Base-by-base conservation (phyloP, 164 flowering plant genomes). In the Vitis cinerea region DNA sequence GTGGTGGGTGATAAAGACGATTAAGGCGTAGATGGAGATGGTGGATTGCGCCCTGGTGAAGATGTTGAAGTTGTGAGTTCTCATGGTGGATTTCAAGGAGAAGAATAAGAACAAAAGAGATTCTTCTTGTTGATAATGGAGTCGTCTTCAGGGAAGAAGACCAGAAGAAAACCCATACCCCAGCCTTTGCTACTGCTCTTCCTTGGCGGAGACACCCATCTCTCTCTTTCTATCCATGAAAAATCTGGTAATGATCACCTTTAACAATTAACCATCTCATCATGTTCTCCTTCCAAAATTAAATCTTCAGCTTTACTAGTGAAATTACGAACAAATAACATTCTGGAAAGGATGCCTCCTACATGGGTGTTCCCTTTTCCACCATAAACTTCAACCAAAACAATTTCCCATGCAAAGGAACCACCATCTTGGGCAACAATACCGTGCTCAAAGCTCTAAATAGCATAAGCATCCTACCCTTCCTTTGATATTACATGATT, bases 31-130 rank as follows among this genome's bases (percentile, higher is more conserved):
- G 44, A 91, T 80, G 19, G 90, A 86, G 66, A 93, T 84, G 0
- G 91, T 91, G 48, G 89, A 91, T 72, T 87, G 98, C 30, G 97
- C 90, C 82, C 65, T 88, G 50, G 75, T 65, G 49, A 83, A 69
- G 6, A 91, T 79, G 8, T 53, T 71, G 48, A 76, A 76, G 19
- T 30, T 67, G 15, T 31, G 1, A 0, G 16, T 64, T 23, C 79
- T 57, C 3, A 68, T 65, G n/a, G 59, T 65, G 19, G 53, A 6
- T 44, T 11, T 31, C 0, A 37, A 27, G 23, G 75, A 61, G 19
- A 29, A 15, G 77, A 49, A 7, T 66, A 60, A 0, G 75, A 64
- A n/a, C 69, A 44, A 0, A 77, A 52, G 60, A 68, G 51, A n/a
- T 70, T 83, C 58, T 74, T 80, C 63, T 63, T 66, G 57, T 71